These are phyloP conservation scores for Saccharomycopsis oosterbeekiorum DNA, from an alignment of 805 yeast species.

Conservation along the genomic window DNA sequence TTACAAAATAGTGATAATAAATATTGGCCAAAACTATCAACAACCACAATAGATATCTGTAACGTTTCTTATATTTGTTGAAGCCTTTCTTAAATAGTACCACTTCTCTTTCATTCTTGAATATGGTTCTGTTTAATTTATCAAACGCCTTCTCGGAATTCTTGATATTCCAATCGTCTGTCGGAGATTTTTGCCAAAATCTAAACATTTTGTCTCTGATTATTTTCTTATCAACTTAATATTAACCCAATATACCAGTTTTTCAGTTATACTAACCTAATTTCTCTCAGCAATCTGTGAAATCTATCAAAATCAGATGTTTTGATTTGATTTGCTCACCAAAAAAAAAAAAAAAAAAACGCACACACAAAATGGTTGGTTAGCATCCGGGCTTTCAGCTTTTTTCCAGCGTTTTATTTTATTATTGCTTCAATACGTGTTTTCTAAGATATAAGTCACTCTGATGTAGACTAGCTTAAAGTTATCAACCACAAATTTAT, in stretches of 20 bases:
- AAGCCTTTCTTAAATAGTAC: neutral
- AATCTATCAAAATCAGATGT: neutral
- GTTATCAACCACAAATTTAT: neutral
- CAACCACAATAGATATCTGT: neutral
- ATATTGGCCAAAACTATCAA: neutral
- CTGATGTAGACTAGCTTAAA: neutral
- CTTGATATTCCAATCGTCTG: neutral
- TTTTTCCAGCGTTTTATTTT: neutral
- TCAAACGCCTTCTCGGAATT: neutral
- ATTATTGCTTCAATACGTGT: neutral
- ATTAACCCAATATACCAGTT: neutral
- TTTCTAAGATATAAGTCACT: neutral
- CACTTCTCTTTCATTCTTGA: neutral
- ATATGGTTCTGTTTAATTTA: neutral
- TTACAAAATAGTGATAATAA: neutral
- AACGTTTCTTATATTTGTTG: neutral
- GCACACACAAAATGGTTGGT: neutral
- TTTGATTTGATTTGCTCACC: neutral
- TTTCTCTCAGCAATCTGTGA: neutral
- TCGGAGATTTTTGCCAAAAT: neutral
- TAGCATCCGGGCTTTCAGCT: neutral
- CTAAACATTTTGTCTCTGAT: neutral
- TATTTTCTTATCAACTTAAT: no score
- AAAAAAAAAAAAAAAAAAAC: neutral
- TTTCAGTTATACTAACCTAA: neutral